These are phyloP conservation scores for sunflower (Helianthus annuus) DNA, from an alignment of 129 eudicot genomes.

Conservation along the genomic window HanXRQr2.0-SUNRISE NC_035447.2:36211461-36211960, in stretches of 20 bases:
- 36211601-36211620: slow-evolving; percentile 92
- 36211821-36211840: slow-evolving; percentile 30
- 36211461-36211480: background rate
- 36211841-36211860: slow-evolving; percentile 27
- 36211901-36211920: slow-evolving; percentile 35
- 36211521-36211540: background rate
- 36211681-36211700: slow-evolving; percentile 77
- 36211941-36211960: slow-evolving; percentile 38
- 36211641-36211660: slow-evolving; percentile 85
- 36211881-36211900: slow-evolving; percentile 35
- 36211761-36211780: slow-evolving; percentile 86
- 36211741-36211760: slow-evolving; percentile 97
- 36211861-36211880: slow-evolving; percentile 27
- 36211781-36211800: slow-evolving; percentile 29
- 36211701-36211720: slow-evolving; percentile 71
- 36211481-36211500: background rate
- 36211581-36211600: slow-evolving; percentile 67
- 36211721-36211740: slow-evolving; percentile 74
- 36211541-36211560: background rate
- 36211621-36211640: slow-evolving; percentile 82
- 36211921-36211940: slow-evolving; percentile 38
- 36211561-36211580: slow-evolving; percentile 64
- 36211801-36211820: slow-evolving; percentile 25
- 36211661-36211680: slow-evolving; percentile 68
- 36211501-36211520: background rate